Base-by-base conservation (phyloP, 2,329 filamentous ascomycete genomes). In the Cryphonectria radicalis region DNA sequence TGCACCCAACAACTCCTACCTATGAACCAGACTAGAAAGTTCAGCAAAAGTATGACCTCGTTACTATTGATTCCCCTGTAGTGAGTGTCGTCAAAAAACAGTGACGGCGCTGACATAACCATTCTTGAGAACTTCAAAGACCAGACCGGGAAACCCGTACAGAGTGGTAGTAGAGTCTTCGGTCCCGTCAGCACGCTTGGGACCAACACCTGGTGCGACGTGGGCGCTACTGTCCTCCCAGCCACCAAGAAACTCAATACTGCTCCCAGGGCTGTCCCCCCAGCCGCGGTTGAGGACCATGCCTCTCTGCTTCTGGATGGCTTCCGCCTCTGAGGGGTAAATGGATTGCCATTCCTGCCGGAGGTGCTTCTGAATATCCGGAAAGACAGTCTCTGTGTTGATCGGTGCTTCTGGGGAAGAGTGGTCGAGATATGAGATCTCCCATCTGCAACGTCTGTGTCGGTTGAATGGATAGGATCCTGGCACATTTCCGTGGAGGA, bases 381-480 rank as follows among this genome's bases (percentile, higher is more conserved):
- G 81, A 75, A 97, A 97, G 0, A 86, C 83, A 67, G 93, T 93
- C 81, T 98, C 96, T 0, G 94, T 97, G 73, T 88, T 89, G 66
- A 93, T 81, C 25, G 84, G 80, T 14, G 81, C 81, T 14, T 83
- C 78, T 5, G 84, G 75, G 43, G 81, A 78, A 0, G 84, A 79
- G 13, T 88, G 82, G 17, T 79, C 76, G 5, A 91, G 81, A 74
- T 91, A 91, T 62, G 83, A 80, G 67, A 97, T 90, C 67, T 91
- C 90, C 96, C 96, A 99, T 57, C 95, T 90, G 76, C 93, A 94
- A 73, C 96, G 90, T 25, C 95, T 91, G 80, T 98, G 94, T 5
- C 96, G 90, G 81, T 99, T 98, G 83, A 99, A 99, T 14, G 95
- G 93, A 79, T 98, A 98, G 1, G 94, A 97, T 0, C 96, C 96